phyloP scores from a whole-genome alignment of 768 basidiomycete genomes.

The Gloeopeniophorella convolvens region DNA sequence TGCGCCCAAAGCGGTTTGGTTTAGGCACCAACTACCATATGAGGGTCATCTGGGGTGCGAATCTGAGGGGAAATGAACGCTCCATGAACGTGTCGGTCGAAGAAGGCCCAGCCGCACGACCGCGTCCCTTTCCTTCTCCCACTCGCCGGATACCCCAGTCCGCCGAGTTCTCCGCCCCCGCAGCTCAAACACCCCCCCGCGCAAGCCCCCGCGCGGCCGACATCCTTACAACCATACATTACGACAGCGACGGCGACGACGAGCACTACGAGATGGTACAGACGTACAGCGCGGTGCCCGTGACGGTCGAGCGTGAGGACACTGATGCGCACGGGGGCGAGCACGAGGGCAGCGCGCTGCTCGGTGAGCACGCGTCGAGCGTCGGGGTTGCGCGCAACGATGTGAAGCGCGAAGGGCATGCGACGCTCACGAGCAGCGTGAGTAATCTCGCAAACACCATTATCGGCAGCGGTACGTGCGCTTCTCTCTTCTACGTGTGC shows the following conservation, averaged over 20 bases:
- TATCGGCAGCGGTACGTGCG: conserved; percentile 76
- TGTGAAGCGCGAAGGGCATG: conserved; percentile 52
- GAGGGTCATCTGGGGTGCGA: too few relatives aligned
- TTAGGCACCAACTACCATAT: too few relatives aligned
- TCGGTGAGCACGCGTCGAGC: conserved; percentile 38
- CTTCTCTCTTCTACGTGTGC: neutral
- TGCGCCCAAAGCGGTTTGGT: too few relatives aligned
- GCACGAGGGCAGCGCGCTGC: conserved; percentile 54
- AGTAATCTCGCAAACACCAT: conserved; percentile 87
- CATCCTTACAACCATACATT: conserved; percentile 2
- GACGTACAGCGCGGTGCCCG: conserved; percentile 53
- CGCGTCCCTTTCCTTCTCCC: too few relatives aligned
- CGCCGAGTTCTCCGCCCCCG: too few relatives aligned
- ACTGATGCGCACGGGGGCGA: conserved; percentile 26
- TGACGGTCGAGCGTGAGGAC: conserved; percentile 27
- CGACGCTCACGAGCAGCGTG: conserved; percentile 58
- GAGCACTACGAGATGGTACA: conserved; percentile 57
- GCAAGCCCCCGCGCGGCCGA: neutral
- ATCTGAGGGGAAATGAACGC: too few relatives aligned
- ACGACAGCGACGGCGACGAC: conserved; percentile 13
- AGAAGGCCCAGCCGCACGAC: too few relatives aligned
- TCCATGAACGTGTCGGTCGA: too few relatives aligned
- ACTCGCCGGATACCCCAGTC: too few relatives aligned
- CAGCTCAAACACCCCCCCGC: neutral
- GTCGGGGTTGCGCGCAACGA: conserved; percentile 20